phyloP scores from a whole-genome alignment of 2,329 filamentous ascomycete genomes.

The Ceratocystis destructans region DNA sequence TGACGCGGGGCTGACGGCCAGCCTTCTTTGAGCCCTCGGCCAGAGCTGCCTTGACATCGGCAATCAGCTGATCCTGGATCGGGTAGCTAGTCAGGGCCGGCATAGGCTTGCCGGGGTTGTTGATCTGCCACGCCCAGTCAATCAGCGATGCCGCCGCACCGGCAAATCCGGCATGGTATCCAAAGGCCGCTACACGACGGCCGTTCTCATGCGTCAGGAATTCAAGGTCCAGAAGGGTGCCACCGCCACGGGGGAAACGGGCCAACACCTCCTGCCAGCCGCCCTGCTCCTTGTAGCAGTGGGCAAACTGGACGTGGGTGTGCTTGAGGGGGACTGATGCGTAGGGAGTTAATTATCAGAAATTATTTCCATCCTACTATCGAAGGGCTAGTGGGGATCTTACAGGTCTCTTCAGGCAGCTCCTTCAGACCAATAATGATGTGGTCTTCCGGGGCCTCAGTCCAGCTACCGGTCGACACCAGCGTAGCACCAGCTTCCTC shows the following conservation, averaged over 20 bases:
- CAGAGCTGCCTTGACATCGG: constrained; percentile 59
- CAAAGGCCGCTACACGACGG: constrained; percentile 57
- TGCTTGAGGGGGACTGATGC: constrained; percentile 51
- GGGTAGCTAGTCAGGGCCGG: constrained; percentile 54
- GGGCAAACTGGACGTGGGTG: constrained; percentile 56
- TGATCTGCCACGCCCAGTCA: constrained; percentile 73
- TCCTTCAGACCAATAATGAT: constrained; percentile 69
- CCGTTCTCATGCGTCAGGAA: constrained; percentile 62
- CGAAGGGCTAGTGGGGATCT: constrained; percentile 19
- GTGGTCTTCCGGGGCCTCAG: constrained; percentile 50
- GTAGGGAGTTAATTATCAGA: not conserved
- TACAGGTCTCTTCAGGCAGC: constrained; percentile 55
- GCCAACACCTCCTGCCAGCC: constrained; percentile 70
- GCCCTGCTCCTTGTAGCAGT: constrained; percentile 63
- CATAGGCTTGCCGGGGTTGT: constrained; percentile 52
- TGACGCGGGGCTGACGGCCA: constrained; percentile 54
- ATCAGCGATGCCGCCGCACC: constrained; percentile 61
- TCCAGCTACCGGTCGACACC: constrained; percentile 55
- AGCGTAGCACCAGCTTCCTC: constrained; percentile 48
- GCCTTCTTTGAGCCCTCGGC: constrained; percentile 48
- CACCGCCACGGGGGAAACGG: constrained; percentile 62
- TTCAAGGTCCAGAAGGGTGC: constrained; percentile 72
- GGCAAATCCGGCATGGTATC: constrained; percentile 64
- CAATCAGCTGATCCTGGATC: constrained; percentile 54
- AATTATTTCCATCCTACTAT: too few species aligned